Evolutionary conservation across 257 asterid species (phyloP).

Genomic region (Nemophila menziesii): DNA sequence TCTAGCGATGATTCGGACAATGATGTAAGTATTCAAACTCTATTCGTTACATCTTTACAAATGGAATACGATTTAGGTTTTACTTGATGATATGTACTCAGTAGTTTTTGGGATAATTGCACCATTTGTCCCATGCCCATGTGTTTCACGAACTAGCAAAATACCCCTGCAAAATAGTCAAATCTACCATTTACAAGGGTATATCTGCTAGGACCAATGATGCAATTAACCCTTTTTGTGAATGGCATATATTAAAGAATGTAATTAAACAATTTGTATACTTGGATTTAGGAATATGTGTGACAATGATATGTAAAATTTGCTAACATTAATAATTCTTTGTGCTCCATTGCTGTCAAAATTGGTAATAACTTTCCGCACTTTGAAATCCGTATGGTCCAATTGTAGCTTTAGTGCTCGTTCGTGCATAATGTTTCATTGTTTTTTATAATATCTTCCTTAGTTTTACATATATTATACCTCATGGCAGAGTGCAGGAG

Average conservation of each 20-base stretch:
- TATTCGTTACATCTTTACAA: background rate
- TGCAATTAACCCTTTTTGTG: too few relatives aligned
- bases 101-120: background rate
- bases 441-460: background rate
- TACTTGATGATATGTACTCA: background rate
- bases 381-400: background rate
- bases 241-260: background rate
- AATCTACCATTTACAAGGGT: too few relatives aligned
- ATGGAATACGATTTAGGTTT: background rate
- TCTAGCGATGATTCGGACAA: conserved; percentile 79
- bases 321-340: background rate
- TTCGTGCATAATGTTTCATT: too few relatives aligned
- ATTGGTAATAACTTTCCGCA: background rate
- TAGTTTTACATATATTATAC: conserved; percentile 1
- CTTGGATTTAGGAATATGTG: background rate
- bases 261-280: too few relatives aligned
- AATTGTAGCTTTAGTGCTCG: background rate
- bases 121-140: too few relatives aligned
- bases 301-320: too few relatives aligned
- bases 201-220: too few relatives aligned
- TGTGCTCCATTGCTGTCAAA: background rate
- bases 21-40: conserved; percentile 44
- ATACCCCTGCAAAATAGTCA: too few relatives aligned
- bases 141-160: too few relatives aligned
- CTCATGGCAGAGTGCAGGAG: conserved; percentile 57